Percentiles rank a stretch among this genome's conserved stretches.
phyloP scores from a whole-genome alignment of 108 stramenopile species.

The Skeletonema marinoi region DNA sequence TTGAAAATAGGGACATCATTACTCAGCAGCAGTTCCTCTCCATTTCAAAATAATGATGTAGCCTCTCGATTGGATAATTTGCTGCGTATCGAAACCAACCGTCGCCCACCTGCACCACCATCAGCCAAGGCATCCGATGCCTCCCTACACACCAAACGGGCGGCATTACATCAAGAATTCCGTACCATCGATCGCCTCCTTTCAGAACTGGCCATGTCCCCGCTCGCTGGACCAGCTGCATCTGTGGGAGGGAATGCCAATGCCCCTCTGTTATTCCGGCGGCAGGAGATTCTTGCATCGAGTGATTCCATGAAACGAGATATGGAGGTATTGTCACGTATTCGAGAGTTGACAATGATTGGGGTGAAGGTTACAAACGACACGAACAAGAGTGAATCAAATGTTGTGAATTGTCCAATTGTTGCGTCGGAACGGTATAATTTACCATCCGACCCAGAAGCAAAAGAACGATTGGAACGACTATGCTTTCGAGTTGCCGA shows the following conservation, averaged over 20 bases:
- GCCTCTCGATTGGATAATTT: constrained; percentile 37
- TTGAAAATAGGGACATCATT: constrained; percentile 7
- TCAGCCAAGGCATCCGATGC: constrained; percentile 13
- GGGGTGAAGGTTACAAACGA: constrained; percentile 22
- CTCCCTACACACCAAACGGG: constrained; percentile 14
- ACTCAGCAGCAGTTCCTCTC: neutral
- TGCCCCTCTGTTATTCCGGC: constrained; percentile 61
- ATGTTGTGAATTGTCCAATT: constrained; percentile 71
- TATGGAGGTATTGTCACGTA: constrained; percentile 53
- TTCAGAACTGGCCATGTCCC: constrained; percentile 35
- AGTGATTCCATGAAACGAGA: constrained; percentile 51
- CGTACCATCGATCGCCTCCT: constrained; percentile 31
- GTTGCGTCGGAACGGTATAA: constrained; percentile 50
- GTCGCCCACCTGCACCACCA: constrained; percentile 5
- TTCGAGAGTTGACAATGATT: constrained; percentile 55
- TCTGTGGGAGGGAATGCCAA: neutral
- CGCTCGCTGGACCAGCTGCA: constrained; percentile 30
- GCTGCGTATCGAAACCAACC: constrained; percentile 20
- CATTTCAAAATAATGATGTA: neutral
- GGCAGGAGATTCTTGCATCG: constrained; percentile 70
- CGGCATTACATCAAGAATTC: constrained; percentile 43
- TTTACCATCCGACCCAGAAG: constrained; percentile 40
- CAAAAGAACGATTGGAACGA: constrained; percentile 51
- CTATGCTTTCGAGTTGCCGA: constrained; percentile 43
- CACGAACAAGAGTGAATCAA: constrained; percentile 19